These are phyloP conservation scores for Orbilia quercus DNA, from an alignment of 2,329 filamentous ascomycete species.

Conservation along the genomic window DNA sequence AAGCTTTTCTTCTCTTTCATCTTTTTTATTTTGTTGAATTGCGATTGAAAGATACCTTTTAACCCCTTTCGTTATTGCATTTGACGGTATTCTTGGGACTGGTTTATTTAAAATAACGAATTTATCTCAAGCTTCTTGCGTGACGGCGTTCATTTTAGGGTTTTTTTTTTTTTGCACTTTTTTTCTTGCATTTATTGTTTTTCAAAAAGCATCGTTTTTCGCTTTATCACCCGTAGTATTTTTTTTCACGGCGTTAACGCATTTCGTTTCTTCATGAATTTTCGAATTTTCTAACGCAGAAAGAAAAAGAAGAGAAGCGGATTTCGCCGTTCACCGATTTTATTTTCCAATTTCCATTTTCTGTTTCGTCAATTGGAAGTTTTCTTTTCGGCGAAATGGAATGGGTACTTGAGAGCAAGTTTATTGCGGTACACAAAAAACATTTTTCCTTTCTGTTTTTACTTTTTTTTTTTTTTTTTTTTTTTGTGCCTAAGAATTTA, in stretches of 20 bases:
- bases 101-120: too few species aligned
- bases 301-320: constrained; percentile 12
- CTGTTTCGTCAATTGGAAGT: too few species aligned
- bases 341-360: too few species aligned
- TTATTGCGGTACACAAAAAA: too few species aligned
- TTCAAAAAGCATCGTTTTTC: constrained; percentile 13
- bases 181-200: constrained; percentile 18
- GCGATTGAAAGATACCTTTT: constrained; percentile 61
- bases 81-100: constrained; percentile 16
- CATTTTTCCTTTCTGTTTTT: constrained; percentile 10
- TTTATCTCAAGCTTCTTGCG: constrained; percentile 23
- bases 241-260: too few species aligned
- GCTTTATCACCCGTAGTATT: constrained; percentile 6
- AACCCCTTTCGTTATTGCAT: constrained; percentile 61
- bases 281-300: not conserved
- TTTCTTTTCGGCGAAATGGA: constrained; percentile 1
- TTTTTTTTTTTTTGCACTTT: constrained; percentile 12
- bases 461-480: constrained; percentile 4
- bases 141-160: constrained; percentile 1
- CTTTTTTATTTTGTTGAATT: constrained; percentile 19
- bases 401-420: constrained; percentile 20
- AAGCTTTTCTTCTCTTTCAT: constrained; percentile 13
- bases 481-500: constrained; percentile 2
- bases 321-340: constrained; percentile 37
- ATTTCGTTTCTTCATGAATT: not conserved